Evolutionary conservation across 116 monocot species (phyloP), one percentile per base, ranked within the genome.

Genomic region (Trichopus zeylanicus): DNA sequence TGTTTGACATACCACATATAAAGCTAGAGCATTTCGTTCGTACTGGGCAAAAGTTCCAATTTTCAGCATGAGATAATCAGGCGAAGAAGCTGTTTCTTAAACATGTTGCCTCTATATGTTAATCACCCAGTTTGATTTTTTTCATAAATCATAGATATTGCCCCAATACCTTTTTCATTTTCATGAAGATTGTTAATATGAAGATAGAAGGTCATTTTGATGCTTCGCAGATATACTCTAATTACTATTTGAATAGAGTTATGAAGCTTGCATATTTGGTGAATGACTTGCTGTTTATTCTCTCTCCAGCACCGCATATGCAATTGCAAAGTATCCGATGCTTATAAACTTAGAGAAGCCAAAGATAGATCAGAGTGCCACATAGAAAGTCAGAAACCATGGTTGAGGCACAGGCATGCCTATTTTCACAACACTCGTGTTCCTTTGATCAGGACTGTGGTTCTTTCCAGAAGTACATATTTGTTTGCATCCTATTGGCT

Each of bases 401-500:
- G 76, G 71, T 56, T 56, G 63, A 32, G 35, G 51, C 71, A 66
- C 63, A 73, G 51, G 72, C 64, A 63, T 76, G 57, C 57, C 15
- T 72, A 8, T 49, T 79, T 34, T 61, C 73, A 51, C 65, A 76
- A 32, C 64, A 71, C 29, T 63, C 66, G 5, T 56, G 68, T 55
- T 69, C 76, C 16, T 64, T 79, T 51, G 56, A 60, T 22, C 66
- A 67, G 60, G 78, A 75, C 47, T 30, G 58, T 42, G 26, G 68
- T 64, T 67, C 86, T 46, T 60, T 83, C 38, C 83, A 80, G 64
- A 78, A 72, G 8, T 77, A 66, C 53, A 39, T 77, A 26, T 38
- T 82, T n/a, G 74, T 77, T 51, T 82, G 62, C 62, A 61, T 83
- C 55, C 31, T 83, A 29, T 55, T 82, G 60, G 69, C 63, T 21